Evolutionary conservation across 805 yeast species (phyloP).

Genomic region (Metschnikowia drakensbergensis): DNA sequence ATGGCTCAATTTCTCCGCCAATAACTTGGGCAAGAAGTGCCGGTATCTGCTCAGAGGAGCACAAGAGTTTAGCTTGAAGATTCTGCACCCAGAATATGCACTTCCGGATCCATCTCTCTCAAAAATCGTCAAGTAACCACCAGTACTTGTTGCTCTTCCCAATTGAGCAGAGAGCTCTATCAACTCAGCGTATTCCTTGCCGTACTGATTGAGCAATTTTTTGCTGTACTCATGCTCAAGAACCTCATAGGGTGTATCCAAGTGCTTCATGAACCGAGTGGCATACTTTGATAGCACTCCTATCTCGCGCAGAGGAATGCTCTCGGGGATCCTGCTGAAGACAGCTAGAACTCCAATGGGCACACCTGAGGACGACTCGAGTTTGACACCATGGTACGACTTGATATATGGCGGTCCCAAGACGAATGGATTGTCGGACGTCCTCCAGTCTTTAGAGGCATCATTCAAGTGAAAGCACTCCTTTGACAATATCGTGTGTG

Average conservation of each 20-base stretch:
- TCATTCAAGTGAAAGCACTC: constrained; percentile 54
- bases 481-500: constrained; percentile 60
- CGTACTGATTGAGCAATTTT: constrained; percentile 7
- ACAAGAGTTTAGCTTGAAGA: constrained; percentile 36
- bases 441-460: constrained; percentile 70
- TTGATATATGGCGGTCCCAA: constrained; percentile 54
- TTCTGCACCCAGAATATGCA: constrained; percentile 50
- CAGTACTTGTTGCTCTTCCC: constrained; percentile 57
- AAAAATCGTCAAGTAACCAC: constrained; percentile 41
- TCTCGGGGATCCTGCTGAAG: constrained; percentile 48
- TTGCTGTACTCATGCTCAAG: constrained; percentile 8
- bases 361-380: constrained; percentile 37
- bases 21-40: constrained; percentile 33
- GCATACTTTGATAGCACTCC: constrained; percentile 36
- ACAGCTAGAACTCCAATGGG: constrained; percentile 57
- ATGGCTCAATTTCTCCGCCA: background rate
- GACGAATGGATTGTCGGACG: constrained; percentile 58
- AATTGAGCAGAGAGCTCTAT: constrained; percentile 33
- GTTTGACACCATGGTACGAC: constrained; percentile 66
- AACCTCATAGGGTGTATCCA: constrained; percentile 32
- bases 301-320: constrained; percentile 34
- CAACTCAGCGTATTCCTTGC: constrained; percentile 22
- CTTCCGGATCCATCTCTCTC: constrained; percentile 66
- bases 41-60: background rate
- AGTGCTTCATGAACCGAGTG: constrained; percentile 38